A percentile compares a stretch with the other conserved stretches of the same genome.
Evolutionary conservation across 2,329 filamentous ascomycete species (phyloP).

Genomic region (Periglandula ipomoeae): DNA sequence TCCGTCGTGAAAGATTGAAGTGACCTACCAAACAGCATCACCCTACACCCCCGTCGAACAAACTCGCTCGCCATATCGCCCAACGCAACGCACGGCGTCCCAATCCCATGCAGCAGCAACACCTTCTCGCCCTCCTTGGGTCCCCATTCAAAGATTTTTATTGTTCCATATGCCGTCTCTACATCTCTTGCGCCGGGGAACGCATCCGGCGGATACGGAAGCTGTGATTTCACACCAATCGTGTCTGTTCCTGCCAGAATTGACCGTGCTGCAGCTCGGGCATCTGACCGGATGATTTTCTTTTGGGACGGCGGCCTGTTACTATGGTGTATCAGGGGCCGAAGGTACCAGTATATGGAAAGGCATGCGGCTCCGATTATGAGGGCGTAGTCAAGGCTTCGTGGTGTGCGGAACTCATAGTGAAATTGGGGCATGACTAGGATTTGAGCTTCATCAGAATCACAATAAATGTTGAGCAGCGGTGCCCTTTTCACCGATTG

Average conservation of each 20-base stretch:
- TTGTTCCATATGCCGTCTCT: conserved; percentile 57
- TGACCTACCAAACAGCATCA: conserved; percentile 70
- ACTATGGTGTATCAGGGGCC: conserved; percentile 13
- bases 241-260: not conserved
- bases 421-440: conserved; percentile 6
- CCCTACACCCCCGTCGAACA: conserved; percentile 57
- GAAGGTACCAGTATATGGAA: conserved; percentile 25
- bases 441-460: not conserved
- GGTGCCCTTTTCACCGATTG: too few relatives aligned
- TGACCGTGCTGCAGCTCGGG: conserved; percentile 3
- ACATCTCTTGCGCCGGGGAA: conserved; percentile 64
- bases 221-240: conserved; percentile 2
- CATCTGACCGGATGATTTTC: not conserved
- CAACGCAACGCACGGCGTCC: conserved; percentile 64
- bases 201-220: conserved; percentile 60
- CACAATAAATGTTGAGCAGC: too few relatives aligned
- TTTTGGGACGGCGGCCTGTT: conserved; percentile 5
- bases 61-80: conserved; percentile 57
- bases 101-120: conserved; percentile 72
- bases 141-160: conserved; percentile 74
- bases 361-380: conserved; percentile 20
- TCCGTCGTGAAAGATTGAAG: too few relatives aligned
- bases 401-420: conserved; percentile 4
- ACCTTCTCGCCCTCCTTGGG: conserved; percentile 62
- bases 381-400: conserved; percentile 8